Conservation (phyloP, 805 yeast genomes). For the Wickerhamomyces queroliae region DNA sequence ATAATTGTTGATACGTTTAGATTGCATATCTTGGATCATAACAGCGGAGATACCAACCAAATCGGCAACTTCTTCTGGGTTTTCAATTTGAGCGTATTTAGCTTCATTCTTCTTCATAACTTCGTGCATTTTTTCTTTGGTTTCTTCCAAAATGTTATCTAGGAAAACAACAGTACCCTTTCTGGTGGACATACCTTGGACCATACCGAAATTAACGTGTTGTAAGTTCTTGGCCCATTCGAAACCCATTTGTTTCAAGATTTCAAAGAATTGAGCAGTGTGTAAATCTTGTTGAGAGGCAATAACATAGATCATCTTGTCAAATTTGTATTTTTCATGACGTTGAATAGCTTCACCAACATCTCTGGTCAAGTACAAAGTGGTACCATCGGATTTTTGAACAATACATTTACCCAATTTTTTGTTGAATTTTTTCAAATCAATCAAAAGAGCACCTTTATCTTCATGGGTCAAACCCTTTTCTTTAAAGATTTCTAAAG, state of each 20-base stretch:
- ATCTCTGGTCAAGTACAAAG: conserved; percentile 91
- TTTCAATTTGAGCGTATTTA: conserved; percentile 87
- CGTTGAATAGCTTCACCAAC: conserved; percentile 95
- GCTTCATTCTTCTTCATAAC: conserved; percentile 90
- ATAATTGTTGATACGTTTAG: conserved; percentile 94
- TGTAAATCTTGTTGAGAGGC: conserved; percentile 97
- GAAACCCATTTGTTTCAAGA: conserved; percentile 82
- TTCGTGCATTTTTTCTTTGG: conserved; percentile 90
- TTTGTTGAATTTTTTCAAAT: conserved; percentile 78
- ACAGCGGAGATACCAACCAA: conserved; percentile 95
- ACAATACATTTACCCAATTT: conserved; percentile 90
- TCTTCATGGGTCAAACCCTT: conserved; percentile 76
- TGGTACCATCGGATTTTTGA: conserved; percentile 93
- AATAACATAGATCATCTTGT: conserved; percentile 93
- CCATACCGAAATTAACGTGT: conserved; percentile 96
- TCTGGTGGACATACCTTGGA: conserved; percentile 97
- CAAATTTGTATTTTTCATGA: conserved; percentile 76
- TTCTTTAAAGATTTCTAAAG: conserved; percentile 54
- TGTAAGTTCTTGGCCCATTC: conserved; percentile 78
- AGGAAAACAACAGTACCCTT: conserved; percentile 98
- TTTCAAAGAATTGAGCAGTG: conserved; percentile 88
- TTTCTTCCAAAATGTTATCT: conserved; percentile 88
- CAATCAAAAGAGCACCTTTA: conserved; percentile 86
- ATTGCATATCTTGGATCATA: conserved; percentile 98
- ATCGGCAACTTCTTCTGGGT: conserved; percentile 94